A percentile compares a stretch with the other conserved stretches of the same genome.
Conservation (phyloP, 2,329 filamentous ascomycete species). For the Leptoxyphium fumago region DNA sequence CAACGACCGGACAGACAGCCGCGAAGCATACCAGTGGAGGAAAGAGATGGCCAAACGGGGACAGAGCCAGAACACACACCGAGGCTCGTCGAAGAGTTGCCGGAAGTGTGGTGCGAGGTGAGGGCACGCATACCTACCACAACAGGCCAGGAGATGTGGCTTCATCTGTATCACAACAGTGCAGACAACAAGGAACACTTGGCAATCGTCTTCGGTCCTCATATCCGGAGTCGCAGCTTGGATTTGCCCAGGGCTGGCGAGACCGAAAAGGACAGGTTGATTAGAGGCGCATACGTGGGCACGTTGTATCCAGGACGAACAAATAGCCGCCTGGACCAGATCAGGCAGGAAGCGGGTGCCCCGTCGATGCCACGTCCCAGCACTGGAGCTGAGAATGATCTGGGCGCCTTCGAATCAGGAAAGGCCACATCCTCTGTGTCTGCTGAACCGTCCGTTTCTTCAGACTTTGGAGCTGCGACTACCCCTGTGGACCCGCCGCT, state of each 20-base stretch:
- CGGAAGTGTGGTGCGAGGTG: slow-evolving; percentile 82
- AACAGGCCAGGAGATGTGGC: slow-evolving; percentile 84
- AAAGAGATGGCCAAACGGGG: slow-evolving; percentile 1
- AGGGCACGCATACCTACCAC: slow-evolving; percentile 90
- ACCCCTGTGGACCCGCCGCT: slow-evolving; percentile 43
- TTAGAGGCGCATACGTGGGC: slow-evolving; percentile 82
- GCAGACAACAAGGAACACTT: slow-evolving; percentile 91
- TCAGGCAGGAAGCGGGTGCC: slow-evolving; percentile 26
- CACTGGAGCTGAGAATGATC: neutral
- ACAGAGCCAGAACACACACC: slow-evolving; percentile 29
- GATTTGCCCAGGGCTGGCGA: slow-evolving; percentile 61
- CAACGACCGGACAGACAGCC: slow-evolving; percentile 23
- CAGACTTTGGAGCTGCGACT: slow-evolving; percentile 2
- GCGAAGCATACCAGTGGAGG: slow-evolving; percentile 28
- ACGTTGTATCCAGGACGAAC: slow-evolving; percentile 74
- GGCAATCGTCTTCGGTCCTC: slow-evolving; percentile 86
- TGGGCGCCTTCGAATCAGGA: neutral
- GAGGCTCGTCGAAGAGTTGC: slow-evolving; percentile 58
- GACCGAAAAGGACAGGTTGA: slow-evolving; percentile 83
- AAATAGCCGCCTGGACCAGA: slow-evolving; percentile 50
- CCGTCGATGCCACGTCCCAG: slow-evolving; percentile 2
- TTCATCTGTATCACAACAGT: slow-evolving; percentile 87
- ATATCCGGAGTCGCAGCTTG: slow-evolving; percentile 58
- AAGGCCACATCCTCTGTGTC: neutral
- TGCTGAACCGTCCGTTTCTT: neutral